Base-by-base conservation (phyloP, 2,329 filamentous ascomycete species). In the Pestalotiopsis sp. region DNA sequence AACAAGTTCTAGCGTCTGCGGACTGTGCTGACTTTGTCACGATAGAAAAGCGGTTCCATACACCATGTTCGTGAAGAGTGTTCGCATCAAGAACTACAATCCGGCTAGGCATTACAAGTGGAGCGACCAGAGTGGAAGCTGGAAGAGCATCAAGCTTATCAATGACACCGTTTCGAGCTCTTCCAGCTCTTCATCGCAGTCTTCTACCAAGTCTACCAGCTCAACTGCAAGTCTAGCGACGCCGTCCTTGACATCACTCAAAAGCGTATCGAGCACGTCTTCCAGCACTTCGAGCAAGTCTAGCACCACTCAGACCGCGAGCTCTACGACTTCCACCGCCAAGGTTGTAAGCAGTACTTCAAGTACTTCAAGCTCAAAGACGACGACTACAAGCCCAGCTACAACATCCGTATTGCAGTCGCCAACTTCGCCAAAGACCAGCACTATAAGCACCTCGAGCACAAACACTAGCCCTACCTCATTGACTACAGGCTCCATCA, bases 31-130 rank as follows among this genome's bases (percentile, higher is more conserved):
- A 25, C 36, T 62, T 17, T 9, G 6, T 38, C 17, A 36, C 27
- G 9, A 17, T 12, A 64, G 61, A 52, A 64, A 70, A 9, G 64
- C 58, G 1, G 72, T 61, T 59, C 77, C 77, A 4, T 78, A 78
- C 61, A 77, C 73, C 2, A 76, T 75, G 72, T 74, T 72, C n/a
- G 76, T 78, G 20, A 74, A 72, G 69, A 78, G 76, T 52, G 76
- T 78, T 66, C 77, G 74, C 27, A 78, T 78, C 65, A 78, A 74
- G 17, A 78, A 78, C 69, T 78, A 78, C 67, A 76, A 77, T 67
- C 77, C 77, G 9, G 76, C 77, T 2, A 76, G 74, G 68, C 68
- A 77, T 36, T 78, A 78, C 58, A 75, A 70, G 41, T 78, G 76
- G 65, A 75, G 72, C 31, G 76, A 77, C 61, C 76, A 70, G 67